Evolutionary conservation across 345 rosid genomes (phyloP), one percentile per base, ranked within the genome.

Genomic region (Odontarrhena argentea): DNA sequence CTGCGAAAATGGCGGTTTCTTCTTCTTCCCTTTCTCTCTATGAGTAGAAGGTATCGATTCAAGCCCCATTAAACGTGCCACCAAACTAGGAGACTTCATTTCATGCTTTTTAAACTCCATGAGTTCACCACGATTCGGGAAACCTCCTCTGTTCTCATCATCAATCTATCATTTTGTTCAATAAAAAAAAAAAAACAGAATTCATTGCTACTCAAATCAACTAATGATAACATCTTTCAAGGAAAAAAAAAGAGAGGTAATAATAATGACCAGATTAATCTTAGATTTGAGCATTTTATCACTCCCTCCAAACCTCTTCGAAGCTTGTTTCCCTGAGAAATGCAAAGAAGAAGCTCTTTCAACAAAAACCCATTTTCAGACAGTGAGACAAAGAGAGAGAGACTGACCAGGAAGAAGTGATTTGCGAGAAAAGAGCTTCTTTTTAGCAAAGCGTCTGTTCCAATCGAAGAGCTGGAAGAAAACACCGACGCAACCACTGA

Each of bases 1-100:
- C 79, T 37, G 74, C n/a, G 37, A 72, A 38, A 55, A 9, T 1
- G 2, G 22, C 1, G 61, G 70, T 28, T 67, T 73, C 58, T 71
- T 54, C 60, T 84, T 84, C 74, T 79, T 85, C 15, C 74, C 80
- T 78, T 86, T 86, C 48, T 90, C 90, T 74, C 77, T 73, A 7
- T 66, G 74, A 25, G 46, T 76, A 30, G 87, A 70, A 0, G 98
- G 98, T 75, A 90, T 69, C 36, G 96, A 85, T 30, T 93, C 98
- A 62, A 94, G 95, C 7, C 99, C 99, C 99, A 94, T 94, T 28
- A 94, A 81, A 85, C 89, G 86, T 40, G 96, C 99, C 60, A 94
- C 96, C 78, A 94, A 77, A 71, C 95, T 69, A 1, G 96, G 96
- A 63, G 88, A 37, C 69, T 71, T 70, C 90, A 86, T 86, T 56